Evolutionary conservation across 1,284 basidiomycete species (phyloP).

Genomic region (Ganoderma boninense): DNA sequence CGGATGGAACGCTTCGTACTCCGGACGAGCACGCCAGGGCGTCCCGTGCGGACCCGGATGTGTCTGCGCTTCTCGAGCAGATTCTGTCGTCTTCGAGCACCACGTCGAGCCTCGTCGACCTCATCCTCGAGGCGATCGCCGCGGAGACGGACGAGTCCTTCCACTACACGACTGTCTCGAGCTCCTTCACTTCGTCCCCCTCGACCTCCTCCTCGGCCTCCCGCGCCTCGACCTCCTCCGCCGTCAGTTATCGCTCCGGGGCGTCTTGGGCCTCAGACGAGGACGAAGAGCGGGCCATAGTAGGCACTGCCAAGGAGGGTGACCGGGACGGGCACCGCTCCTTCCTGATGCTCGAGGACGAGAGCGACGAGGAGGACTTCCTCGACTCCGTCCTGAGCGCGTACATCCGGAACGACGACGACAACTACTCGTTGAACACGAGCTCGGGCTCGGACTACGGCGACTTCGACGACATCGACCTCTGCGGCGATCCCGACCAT

Average conservation of each 20-base stretch:
- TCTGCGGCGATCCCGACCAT: not conserved
- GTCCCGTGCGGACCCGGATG: not conserved
- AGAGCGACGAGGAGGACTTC: constrained; percentile 8
- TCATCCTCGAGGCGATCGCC: constrained; percentile 16
- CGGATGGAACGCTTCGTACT: not conserved
- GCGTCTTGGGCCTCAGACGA: not conserved
- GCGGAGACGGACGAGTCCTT: constrained; percentile 11
- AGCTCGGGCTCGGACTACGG: constrained; percentile 1
- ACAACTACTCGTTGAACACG: not conserved
- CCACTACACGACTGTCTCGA: not conserved
- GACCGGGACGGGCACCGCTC: not conserved
- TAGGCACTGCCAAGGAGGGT: not conserved
- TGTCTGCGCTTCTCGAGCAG: not conserved
- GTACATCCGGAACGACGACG: not conserved
- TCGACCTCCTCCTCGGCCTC: not conserved
- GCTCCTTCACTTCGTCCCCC: not conserved
- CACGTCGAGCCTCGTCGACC: constrained; percentile 10
- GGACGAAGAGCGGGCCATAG: not conserved
- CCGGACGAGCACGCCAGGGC: not conserved
- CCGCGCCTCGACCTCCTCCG: not conserved
- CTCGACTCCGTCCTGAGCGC: constrained; percentile 1
- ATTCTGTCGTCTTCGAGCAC: constrained; percentile 6
- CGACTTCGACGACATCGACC: not conserved
- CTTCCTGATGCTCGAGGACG: not conserved
- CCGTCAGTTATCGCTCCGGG: not conserved